Evolutionary conservation across 2,329 filamentous ascomycete species (phyloP).

Genomic region (Paraphaeosphaeria minitans): DNA sequence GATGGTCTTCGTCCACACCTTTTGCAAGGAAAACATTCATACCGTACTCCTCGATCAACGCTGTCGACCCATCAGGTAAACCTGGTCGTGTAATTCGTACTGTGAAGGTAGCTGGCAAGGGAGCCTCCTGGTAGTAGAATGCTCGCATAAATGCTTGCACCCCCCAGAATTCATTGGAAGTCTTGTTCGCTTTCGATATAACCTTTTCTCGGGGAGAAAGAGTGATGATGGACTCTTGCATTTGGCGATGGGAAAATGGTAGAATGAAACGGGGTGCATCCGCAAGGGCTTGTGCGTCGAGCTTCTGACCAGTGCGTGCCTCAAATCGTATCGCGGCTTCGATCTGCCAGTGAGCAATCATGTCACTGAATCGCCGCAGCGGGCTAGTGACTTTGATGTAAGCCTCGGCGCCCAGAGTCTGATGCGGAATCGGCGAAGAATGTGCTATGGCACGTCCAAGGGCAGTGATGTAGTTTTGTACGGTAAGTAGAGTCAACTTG

Average conservation of each 20-base stretch:
- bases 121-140: slow-evolving; percentile 59
- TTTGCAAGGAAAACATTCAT: slow-evolving; percentile 20
- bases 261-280: slow-evolving; percentile 51
- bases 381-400: slow-evolving; percentile 67
- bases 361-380: slow-evolving; percentile 64
- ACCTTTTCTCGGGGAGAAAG: slow-evolving; percentile 52
- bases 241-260: slow-evolving; percentile 55
- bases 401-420: slow-evolving; percentile 55
- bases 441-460: slow-evolving; percentile 52
- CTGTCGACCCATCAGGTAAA: slow-evolving; percentile 19
- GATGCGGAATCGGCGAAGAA: slow-evolving; percentile 56
- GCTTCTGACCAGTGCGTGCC: slow-evolving; percentile 50
- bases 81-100: slow-evolving; percentile 29
- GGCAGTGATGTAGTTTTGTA: slow-evolving; percentile 50
- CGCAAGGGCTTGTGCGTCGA: slow-evolving; percentile 35
- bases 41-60: slow-evolving; percentile 21
- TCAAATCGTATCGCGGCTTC: slow-evolving; percentile 65
- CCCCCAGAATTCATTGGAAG: slow-evolving; percentile 55
- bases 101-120: slow-evolving; percentile 55
- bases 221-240: slow-evolving; percentile 57
- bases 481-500: slow-evolving; percentile 42
- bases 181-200: slow-evolving; percentile 46
- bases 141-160: slow-evolving; percentile 62
- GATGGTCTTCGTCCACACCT: slow-evolving; percentile 18
- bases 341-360: slow-evolving; percentile 68